Evolutionary conservation across 2,329 filamentous ascomycete genomes (phyloP).

Genomic region (Rutstroemia sydowiana): DNA sequence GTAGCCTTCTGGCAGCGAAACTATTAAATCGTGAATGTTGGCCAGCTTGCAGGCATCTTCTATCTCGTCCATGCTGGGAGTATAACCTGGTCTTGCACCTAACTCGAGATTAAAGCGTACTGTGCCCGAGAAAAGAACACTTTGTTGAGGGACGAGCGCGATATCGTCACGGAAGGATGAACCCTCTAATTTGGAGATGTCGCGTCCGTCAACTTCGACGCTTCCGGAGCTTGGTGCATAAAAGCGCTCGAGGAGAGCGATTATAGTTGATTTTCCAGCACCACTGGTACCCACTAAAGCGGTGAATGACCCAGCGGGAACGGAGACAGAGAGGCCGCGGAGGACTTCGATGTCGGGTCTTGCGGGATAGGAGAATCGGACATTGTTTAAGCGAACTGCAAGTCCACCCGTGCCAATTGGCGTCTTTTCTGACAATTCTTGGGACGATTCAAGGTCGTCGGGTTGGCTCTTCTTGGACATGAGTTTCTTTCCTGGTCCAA

Average conservation of each 20-base stretch:
- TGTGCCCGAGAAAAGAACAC: constrained; percentile 31
- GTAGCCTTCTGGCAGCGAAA: constrained; percentile 71
- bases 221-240: constrained; percentile 32
- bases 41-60: constrained; percentile 80
- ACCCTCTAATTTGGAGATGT: constrained; percentile 24
- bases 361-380: constrained; percentile 23
- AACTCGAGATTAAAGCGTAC: not conserved
- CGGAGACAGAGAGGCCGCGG: constrained; percentile 33
- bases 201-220: constrained; percentile 27
- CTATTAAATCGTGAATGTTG: constrained; percentile 76
- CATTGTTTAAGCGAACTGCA: constrained; percentile 32
- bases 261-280: constrained; percentile 33
- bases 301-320: constrained; percentile 34
- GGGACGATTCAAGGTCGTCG: not conserved
- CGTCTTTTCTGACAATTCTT: not conserved
- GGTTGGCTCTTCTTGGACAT: not conserved
- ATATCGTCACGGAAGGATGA: constrained; percentile 20
- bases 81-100: constrained; percentile 54
- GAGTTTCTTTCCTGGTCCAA: constrained; percentile 27
- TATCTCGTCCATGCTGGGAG: constrained; percentile 22
- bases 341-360: constrained; percentile 25
- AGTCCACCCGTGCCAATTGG: not conserved
- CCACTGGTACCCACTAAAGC: constrained; percentile 37
- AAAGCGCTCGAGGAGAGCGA: constrained; percentile 34
- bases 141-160: constrained; percentile 39